phyloP scores from a whole-genome alignment of 1,139 yeast species.

The Blastobotrys apis region DNA sequence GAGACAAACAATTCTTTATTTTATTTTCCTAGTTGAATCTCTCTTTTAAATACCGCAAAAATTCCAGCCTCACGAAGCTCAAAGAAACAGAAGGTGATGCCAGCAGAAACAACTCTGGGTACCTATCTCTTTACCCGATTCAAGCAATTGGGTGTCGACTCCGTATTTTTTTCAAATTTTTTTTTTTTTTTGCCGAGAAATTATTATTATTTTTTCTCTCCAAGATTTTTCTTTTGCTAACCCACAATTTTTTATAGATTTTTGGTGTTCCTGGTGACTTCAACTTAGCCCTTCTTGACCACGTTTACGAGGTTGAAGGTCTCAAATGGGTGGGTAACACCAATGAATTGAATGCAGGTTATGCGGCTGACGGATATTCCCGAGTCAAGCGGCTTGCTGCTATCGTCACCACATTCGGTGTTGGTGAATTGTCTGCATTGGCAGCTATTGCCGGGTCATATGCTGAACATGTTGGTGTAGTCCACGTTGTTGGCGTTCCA shows the following conservation, averaged over 20 bases:
- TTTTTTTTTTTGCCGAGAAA: background rate
- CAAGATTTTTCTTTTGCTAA: background rate
- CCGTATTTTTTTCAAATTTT: conserved; percentile 25
- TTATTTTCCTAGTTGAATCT: background rate
- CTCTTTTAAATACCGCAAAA: conserved; percentile 3
- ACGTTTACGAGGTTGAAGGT: conserved; percentile 44
- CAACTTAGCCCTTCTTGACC: conserved; percentile 60
- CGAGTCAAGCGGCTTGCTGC: conserved; percentile 57
- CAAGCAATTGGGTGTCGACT: conserved; percentile 43
- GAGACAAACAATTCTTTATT: background rate
- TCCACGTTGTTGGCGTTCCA: conserved; percentile 66
- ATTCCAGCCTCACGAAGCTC: conserved; percentile 12
- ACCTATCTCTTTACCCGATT: conserved; percentile 50
- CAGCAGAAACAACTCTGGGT: conserved; percentile 39
- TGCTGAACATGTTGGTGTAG: conserved; percentile 59
- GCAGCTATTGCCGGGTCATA: conserved; percentile 66
- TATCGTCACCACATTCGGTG: conserved; percentile 64
- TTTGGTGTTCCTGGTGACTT: conserved; percentile 72
- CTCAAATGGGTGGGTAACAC: conserved; percentile 45
- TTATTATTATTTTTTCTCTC: conserved; percentile 7
- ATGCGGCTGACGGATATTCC: conserved; percentile 65
- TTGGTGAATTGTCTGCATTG: conserved; percentile 66
- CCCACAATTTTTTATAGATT: conserved; percentile 25
- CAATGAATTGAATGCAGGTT: conserved; percentile 52
- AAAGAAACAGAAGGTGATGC: conserved; percentile 14